Evolutionary conservation across 2,329 filamentous ascomycete genomes (phyloP).

Genomic region (Aspergillus fumigatus): DNA sequence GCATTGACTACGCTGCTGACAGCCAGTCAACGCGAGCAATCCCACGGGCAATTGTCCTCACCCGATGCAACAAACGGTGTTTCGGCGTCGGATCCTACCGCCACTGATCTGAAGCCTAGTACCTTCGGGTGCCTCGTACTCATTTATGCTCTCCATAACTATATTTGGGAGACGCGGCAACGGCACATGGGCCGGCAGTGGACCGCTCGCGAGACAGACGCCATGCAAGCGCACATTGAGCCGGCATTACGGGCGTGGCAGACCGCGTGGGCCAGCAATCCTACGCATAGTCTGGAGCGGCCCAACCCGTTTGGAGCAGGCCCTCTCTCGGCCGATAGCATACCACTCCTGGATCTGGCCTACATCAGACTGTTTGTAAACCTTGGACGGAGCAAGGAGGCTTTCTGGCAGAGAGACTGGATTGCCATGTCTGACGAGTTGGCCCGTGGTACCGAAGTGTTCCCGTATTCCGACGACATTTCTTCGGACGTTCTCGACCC

Average conservation of each 20-base stretch:
- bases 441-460: constrained; percentile 68
- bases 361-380: constrained; percentile 93
- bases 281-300: constrained; percentile 75
- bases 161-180: constrained; percentile 96
- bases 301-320: constrained; percentile 79
- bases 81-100: constrained; percentile 48
- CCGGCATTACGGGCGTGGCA: constrained; percentile 94
- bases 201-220: constrained; percentile 88
- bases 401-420: constrained; percentile 91
- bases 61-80: constrained; percentile 44
- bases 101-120: constrained; percentile 70
- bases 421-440: constrained; percentile 87
- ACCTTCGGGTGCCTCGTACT: constrained; percentile 87
- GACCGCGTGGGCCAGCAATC: constrained; percentile 82
- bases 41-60: constrained; percentile 32
- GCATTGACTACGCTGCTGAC: constrained; percentile 77
- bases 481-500: constrained; percentile 28
- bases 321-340: constrained; percentile 82
- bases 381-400: constrained; percentile 84
- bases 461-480: constrained; percentile 60
- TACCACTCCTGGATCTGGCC: constrained; percentile 84
- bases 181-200: constrained; percentile 82
- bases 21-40: constrained; percentile 62
- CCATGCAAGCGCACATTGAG: constrained; percentile 93
- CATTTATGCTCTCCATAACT: constrained; percentile 94